Conservation (phyloP, 345 rosid genomes). For the Trapa incisa region DNA sequence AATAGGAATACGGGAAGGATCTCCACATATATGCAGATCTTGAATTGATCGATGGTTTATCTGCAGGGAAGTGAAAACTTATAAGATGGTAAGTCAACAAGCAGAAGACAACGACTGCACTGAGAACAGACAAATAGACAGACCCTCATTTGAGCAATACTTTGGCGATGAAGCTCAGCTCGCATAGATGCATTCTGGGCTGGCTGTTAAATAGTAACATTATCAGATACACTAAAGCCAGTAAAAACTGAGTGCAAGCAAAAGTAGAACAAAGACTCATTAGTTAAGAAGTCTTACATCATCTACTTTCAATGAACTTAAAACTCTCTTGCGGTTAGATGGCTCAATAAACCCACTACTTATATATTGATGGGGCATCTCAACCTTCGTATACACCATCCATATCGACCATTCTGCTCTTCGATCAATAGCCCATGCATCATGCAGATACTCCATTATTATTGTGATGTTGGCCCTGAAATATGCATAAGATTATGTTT, state of each 20-base stretch:
- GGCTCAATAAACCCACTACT: slow-evolving; percentile 60
- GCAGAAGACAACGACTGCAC: slow-evolving; percentile 2
- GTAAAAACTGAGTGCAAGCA: slow-evolving; percentile 7
- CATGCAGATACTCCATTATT: slow-evolving; percentile 53
- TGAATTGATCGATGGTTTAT: slow-evolving; percentile 76
- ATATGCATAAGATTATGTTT: slow-evolving; percentile 2
- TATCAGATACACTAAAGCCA: slow-evolving; percentile 13
- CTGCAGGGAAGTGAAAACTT: slow-evolving; percentile 33
- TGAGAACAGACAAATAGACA: slow-evolving; percentile 9
- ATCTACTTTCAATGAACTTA: slow-evolving; percentile 50
- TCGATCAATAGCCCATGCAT: slow-evolving; percentile 69
- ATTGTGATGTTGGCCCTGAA: slow-evolving; percentile 54
- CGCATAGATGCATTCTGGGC: slow-evolving; percentile 69
- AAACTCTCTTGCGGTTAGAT: slow-evolving; percentile 42
- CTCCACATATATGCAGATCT: slow-evolving; percentile 87
- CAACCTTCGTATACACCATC: slow-evolving; percentile 92
- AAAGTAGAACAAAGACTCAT: slow-evolving; percentile 7
- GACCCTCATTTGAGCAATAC: slow-evolving; percentile 95
- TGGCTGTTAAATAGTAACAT: slow-evolving; percentile 40
- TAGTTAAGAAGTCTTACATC: slow-evolving; percentile 27
- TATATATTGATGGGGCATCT: slow-evolving; percentile 88
- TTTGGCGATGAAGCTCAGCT: slow-evolving; percentile 90
- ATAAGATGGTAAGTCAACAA: slow-evolving; percentile 3
- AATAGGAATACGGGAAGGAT: slow-evolving; percentile 71
- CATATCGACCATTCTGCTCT: slow-evolving; percentile 97